These are phyloP conservation scores for Dicorynia guianensis DNA, from an alignment of 306 rosid species.

Conservation along the genomic window DNA sequence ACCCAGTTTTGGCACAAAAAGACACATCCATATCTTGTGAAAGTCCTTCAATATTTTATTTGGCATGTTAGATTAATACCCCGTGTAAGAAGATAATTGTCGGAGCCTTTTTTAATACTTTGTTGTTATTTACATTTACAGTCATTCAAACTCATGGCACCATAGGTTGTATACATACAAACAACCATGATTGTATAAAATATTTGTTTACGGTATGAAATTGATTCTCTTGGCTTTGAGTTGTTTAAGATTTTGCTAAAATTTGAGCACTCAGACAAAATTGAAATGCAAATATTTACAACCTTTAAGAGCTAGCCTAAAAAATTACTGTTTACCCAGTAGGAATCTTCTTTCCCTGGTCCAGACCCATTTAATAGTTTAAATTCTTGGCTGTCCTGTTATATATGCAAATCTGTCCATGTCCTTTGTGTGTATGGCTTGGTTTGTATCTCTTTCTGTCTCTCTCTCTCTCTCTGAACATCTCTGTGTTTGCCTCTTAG, in stretches of 20 bases:
- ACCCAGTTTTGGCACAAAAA: too few relatives aligned
- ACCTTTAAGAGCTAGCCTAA: not conserved
- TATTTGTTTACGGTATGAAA: not conserved
- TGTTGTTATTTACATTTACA: too few relatives aligned
- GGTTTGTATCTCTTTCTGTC: constrained; percentile 29
- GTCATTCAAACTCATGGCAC: too few relatives aligned
- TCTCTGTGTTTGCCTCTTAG: constrained; percentile 5
- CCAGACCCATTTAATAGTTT: constrained; percentile 31
- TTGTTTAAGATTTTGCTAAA: not conserved
- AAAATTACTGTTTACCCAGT: not conserved
- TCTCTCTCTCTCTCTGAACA: not conserved
- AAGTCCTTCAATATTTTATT: too few relatives aligned
- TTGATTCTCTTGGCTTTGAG: not conserved
- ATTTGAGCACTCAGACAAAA: not conserved
- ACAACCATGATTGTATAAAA: too few relatives aligned
- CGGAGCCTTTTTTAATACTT: too few relatives aligned
- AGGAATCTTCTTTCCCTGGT: constrained; percentile 1
- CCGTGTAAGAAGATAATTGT: too few relatives aligned
- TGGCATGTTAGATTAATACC: too few relatives aligned
- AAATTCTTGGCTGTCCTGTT: not conserved
- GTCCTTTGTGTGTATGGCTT: not conserved
- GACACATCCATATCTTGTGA: too few relatives aligned
- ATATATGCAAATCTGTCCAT: not conserved
- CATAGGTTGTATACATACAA: too few relatives aligned
- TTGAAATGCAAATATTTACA: not conserved